Conservation (phyloP, 139 green algal genomes). For the Coelastrella sp. region DNA sequence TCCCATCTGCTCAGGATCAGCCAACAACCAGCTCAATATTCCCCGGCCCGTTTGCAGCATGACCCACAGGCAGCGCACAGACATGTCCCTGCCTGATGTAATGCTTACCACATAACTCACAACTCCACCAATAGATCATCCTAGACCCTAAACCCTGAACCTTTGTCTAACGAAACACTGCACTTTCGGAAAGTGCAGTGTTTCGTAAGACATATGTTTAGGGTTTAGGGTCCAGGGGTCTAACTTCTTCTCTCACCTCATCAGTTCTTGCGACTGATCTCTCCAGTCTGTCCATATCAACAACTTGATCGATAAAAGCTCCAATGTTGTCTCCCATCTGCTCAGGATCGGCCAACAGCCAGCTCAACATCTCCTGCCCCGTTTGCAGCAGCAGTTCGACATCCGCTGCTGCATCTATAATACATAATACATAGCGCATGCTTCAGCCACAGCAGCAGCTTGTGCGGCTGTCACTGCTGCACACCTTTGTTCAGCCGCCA, state of each 20-base stretch:
- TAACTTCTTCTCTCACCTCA: background rate
- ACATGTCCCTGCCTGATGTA: too few species aligned
- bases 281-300: background rate
- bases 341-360: background rate
- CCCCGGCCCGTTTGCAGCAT: background rate
- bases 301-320: background rate
- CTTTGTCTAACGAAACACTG: too few species aligned
- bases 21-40: background rate
- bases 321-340: background rate
- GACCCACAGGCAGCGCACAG: too few species aligned
- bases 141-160: too few species aligned
- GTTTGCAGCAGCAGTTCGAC: constrained; percentile 11
- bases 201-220: too few species aligned
- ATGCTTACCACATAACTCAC: too few species aligned
- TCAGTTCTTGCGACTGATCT: constrained; percentile 6
- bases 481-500: too few species aligned
- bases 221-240: too few species aligned
- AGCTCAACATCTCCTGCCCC: background rate
- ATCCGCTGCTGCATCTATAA: constrained; percentile 26
- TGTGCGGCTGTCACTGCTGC: too few species aligned
- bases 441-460: too few species aligned
- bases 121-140: too few species aligned
- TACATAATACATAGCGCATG: background rate
- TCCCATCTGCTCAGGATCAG: background rate
- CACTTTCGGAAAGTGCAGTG: too few species aligned